phyloP scores from a whole-genome alignment of 208 protist species.

The Leishmania tarentolae region DNA sequence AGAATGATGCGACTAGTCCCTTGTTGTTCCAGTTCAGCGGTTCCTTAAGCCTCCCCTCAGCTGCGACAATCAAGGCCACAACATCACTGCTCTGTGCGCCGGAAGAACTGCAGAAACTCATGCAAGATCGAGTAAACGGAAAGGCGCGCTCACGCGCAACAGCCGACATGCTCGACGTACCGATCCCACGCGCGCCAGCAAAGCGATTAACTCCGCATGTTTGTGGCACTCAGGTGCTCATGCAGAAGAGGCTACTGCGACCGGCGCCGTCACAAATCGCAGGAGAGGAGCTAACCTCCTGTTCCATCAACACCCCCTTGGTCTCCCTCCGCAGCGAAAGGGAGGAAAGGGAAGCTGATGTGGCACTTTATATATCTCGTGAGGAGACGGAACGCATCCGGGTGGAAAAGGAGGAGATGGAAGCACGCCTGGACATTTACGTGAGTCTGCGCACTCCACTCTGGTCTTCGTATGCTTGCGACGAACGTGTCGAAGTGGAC shows the following conservation, averaged over 20 bases:
- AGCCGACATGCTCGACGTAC: not conserved
- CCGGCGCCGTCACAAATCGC: not conserved
- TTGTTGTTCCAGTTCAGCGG: not conserved
- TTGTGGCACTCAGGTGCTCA: not conserved
- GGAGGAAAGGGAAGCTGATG: not conserved
- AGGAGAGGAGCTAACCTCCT: too few relatives aligned
- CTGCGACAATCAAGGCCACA: not conserved
- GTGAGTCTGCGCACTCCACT: not conserved
- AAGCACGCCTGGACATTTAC: constrained; percentile 18
- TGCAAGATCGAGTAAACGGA: not conserved
- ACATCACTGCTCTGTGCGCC: constrained; percentile 9
- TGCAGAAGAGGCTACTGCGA: not conserved
- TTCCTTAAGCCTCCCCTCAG: not conserved
- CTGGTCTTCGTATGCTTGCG: not conserved
- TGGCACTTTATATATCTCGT: not conserved
- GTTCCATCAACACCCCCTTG: not conserved
- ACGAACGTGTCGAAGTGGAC: not conserved
- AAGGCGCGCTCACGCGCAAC: not conserved
- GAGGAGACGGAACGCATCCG: constrained; percentile 13
- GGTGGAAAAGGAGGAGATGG: constrained; percentile 24
- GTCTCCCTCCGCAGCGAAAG: not conserved
- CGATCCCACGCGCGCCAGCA: not conserved
- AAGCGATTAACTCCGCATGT: not conserved
- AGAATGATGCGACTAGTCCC: not conserved
- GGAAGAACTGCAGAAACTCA: constrained; percentile 3